Evolutionary conservation across 257 asterid species (phyloP).

Genomic region (Capsicum pubescens): DNA sequence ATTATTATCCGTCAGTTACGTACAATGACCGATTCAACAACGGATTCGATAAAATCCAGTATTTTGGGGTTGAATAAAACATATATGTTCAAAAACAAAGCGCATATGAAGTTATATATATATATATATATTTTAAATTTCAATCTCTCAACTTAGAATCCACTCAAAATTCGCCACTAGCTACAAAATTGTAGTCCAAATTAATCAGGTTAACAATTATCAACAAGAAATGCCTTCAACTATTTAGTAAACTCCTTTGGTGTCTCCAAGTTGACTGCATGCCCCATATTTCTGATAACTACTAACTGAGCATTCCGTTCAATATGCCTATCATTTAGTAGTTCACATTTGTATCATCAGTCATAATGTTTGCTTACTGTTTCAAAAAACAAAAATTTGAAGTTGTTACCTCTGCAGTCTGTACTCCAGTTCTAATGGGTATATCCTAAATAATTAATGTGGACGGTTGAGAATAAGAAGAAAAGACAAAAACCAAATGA

Average conservation of each 20-base stretch:
- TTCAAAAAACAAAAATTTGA: neutral
- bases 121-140: neutral
- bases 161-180: neutral
- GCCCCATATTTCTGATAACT: constrained; percentile 82
- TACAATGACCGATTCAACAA: neutral
- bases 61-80: neutral
- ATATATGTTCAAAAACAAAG: neutral
- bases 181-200: neutral
- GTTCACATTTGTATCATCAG: neutral
- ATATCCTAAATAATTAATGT: too few relatives aligned
- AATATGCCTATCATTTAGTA: constrained; percentile 57
- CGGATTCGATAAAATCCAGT: neutral
- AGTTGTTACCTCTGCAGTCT: constrained; percentile 62
- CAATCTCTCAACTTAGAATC: neutral
- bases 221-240: constrained; percentile 72
- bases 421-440: constrained; percentile 65
- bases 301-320: constrained; percentile 70
- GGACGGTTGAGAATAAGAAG: too few relatives aligned
- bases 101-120: neutral
- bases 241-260: constrained; percentile 73
- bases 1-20: neutral
- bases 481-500: too few relatives aligned
- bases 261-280: constrained; percentile 86
- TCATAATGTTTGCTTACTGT: neutral
- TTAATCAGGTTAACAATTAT: constrained; percentile 22